Percentiles rank a stretch among this genome's conserved stretches.
These are phyloP conservation scores for Suillus cothurnatus DNA, from an alignment of 768 basidiomycete genomes.

Conservation along the genomic window DNA sequence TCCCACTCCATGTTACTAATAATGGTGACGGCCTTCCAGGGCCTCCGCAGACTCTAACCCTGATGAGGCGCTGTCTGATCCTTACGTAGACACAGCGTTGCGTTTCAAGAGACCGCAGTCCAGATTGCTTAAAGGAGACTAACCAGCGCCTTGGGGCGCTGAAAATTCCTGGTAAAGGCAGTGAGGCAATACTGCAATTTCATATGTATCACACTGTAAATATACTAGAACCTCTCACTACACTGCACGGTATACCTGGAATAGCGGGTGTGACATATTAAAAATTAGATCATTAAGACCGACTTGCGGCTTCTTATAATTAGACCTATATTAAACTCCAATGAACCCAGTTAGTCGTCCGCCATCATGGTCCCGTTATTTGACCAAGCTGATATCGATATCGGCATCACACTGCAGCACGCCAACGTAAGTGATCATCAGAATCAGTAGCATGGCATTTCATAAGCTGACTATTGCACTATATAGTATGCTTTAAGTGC, in stretches of 20 bases:
- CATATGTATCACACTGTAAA: no score
- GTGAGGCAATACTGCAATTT: no score
- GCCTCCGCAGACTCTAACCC: not conserved
- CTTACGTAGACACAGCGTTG: not conserved
- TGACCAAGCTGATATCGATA: slow-evolving; percentile 1
- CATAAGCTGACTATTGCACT: not conserved
- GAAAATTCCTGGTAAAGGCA: no score
- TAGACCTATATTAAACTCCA: no score
- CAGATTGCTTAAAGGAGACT: no score
- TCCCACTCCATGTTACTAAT: not conserved
- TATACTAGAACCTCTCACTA: no score
- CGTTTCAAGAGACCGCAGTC: no score
- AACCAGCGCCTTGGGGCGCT: not conserved
- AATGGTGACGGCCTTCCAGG: not conserved
- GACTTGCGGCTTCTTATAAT: no score
- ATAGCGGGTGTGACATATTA: no score
- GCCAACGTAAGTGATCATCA: not conserved
- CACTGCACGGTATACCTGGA: no score
- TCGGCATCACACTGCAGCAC: not conserved
- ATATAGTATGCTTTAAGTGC: not conserved
- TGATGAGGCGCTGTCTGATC: not conserved
- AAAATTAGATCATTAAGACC: no score
- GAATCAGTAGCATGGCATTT: not conserved
- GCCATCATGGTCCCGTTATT: not conserved
- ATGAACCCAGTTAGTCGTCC: not conserved